Evolutionary conservation across 805 yeast genomes (phyloP), one percentile per base, ranked within the genome.

Genomic region (Saccharomycopsis sp.): DNA sequence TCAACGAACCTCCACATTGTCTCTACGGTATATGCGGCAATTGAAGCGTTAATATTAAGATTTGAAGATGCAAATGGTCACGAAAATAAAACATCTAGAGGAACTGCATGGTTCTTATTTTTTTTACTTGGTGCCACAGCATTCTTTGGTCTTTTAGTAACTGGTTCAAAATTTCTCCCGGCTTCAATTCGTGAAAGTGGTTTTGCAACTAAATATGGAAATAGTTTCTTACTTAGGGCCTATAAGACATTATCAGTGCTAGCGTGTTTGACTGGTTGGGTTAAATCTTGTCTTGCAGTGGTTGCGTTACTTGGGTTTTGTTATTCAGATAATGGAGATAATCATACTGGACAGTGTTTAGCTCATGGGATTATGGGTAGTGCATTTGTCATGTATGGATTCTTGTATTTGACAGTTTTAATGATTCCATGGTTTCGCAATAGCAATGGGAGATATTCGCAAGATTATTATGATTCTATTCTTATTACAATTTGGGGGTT

Each of bases 361-460:
- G 97, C 97, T 0, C 97, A 90, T 60, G 97, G 96, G 3, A 85
- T 90, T 49, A 90, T 90, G 97, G 97, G 97, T 0, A 74, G 85
- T 20, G 81, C 95, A 0, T 90, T 90, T 54, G 73, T 90, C 8
- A 63, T 71, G 3, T 90, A 90, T 59, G 95, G 96, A 3, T 78
- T 81, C 49, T 63, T 87, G 8, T 70, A 86, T 54, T 60, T 77
- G 2, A 60, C 79, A 56, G 80, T 86, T 55, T 68, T 90, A 43
- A 72, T 79, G 6, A 64, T 86, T 3, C 90, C 93, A 3, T 79
- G 93, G 89, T 59, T 88, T 54, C 65, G 86, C 55, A 64, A 75
- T 54, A 62, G 70, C 48, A 53, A 60, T n/a, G 57, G 64, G 6
- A 66, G 66, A 42, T 75, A 70, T 51, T 75, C 89, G 20, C 97